Base-by-base conservation (phyloP, 805 yeast genomes). In the Lachancea cidri region DNA sequence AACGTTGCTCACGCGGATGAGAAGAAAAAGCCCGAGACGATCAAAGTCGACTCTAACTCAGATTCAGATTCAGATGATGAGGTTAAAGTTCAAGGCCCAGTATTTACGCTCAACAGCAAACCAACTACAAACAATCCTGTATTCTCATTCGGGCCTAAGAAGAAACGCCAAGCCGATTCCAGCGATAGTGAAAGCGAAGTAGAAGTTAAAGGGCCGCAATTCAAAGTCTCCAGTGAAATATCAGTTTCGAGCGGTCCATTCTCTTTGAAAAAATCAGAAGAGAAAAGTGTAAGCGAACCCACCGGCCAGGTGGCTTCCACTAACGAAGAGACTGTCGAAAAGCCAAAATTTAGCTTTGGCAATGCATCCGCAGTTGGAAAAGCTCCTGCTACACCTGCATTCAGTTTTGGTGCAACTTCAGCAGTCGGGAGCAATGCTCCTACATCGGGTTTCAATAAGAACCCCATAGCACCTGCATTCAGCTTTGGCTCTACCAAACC, bases 71-170 rank as follows among this genome's bases (percentile, higher is more conserved):
- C 76, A 1, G 85, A 79, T 25, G 78, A 79, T 16, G 84, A 79
- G 29, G 62, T 80, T 18, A 81, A 79, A 55, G 73, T 83, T 20
- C 76, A 84, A 59, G 94, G 94, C 1, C 94, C 95, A 16, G 62
- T 70, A 11, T 86, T 86, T 57, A 72, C 70, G 6, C 47, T 76
- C 22, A 58, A 56, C 13, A 53, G 66, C 20, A 68, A 72, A 20
- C 81, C 81, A 40, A 71, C 71, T 3, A 68, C 76, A 2, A 66
- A 67, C 3, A 67, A 70, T 42, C 68, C 78, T n/a, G 75, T 73
- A 4, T 77, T 77, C 57, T 66, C 70, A 20, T 71, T 77, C 43
- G 59, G 65, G 22, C 46, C 54, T 15, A 56, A 54, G 30, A 49
- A 49, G 29, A 39, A 40, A 31, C 48, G 49, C 2, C 48, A 52